Evolutionary conservation across 2,329 filamentous ascomycete genomes (phyloP).

Genomic region (Claviceps sp.): DNA sequence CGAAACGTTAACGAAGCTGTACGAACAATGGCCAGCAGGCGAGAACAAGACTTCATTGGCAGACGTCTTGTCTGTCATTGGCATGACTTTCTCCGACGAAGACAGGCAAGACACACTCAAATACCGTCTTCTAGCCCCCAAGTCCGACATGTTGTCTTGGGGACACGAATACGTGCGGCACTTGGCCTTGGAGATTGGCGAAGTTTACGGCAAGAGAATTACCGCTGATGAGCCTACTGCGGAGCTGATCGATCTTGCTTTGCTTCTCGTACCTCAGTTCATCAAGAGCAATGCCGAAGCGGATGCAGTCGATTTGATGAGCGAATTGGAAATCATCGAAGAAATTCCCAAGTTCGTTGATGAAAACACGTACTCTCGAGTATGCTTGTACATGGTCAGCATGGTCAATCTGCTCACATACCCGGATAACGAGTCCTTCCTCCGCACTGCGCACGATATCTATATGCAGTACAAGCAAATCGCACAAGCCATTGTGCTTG

Average conservation of each 20-base stretch:
- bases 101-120: slow-evolving; percentile 92
- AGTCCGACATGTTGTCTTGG: slow-evolving; percentile 90
- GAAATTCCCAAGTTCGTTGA: slow-evolving; percentile 80
- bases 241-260: slow-evolving; percentile 73
- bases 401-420: slow-evolving; percentile 98
- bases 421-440: slow-evolving; percentile 91
- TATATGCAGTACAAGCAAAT: slow-evolving; percentile 89
- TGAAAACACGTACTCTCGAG: slow-evolving; percentile 82
- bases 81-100: slow-evolving; percentile 98
- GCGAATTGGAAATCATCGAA: slow-evolving; percentile 94
- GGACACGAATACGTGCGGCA: slow-evolving; percentile 97
- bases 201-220: slow-evolving; percentile 81
- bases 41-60: slow-evolving; percentile 82
- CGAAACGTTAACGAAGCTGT: slow-evolving; percentile 72
- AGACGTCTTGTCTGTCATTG: slow-evolving; percentile 91
- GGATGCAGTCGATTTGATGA: slow-evolving; percentile 92
- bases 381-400: slow-evolving; percentile 96
- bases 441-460: slow-evolving; percentile 83
- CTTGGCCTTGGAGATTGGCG: slow-evolving; percentile 86
- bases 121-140: slow-evolving; percentile 80
- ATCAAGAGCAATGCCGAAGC: slow-evolving; percentile 96
- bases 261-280: slow-evolving; percentile 83
- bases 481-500: slow-evolving; percentile 84
- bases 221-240: slow-evolving; percentile 72
- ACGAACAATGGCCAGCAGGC: slow-evolving; percentile 76